These are phyloP conservation scores for Chalciporus sp. DNA, from an alignment of 1,284 basidiomycete species.

Conservation along the genomic window DNA sequence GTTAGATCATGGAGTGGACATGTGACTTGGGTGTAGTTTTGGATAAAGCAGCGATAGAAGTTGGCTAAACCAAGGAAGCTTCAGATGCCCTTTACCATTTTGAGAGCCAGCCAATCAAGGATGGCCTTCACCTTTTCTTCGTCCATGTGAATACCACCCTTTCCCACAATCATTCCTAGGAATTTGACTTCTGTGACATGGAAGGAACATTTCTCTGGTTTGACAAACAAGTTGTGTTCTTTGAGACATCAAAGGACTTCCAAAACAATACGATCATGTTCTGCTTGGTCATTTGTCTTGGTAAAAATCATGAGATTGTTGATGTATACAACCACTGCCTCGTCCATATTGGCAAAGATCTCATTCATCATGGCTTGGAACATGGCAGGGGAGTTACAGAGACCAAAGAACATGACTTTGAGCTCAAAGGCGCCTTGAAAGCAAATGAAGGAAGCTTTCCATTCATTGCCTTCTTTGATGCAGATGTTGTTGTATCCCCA, in stretches of 20 bases:
- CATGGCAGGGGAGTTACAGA: too few species aligned
- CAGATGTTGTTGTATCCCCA: background rate
- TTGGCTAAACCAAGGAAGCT: conserved; percentile 40
- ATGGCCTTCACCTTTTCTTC: conserved; percentile 40
- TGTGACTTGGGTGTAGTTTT: conserved; percentile 38
- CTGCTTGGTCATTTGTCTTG: background rate
- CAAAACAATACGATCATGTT: conserved; percentile 19
- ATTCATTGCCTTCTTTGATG: conserved; percentile 1
- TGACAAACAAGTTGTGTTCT: conserved; percentile 33
- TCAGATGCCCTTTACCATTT: conserved; percentile 31
- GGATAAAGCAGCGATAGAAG: conserved; percentile 47
- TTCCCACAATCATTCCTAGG: conserved; percentile 29
- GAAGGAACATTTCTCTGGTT: too few species aligned
- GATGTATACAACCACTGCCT: too few species aligned
- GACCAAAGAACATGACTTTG: conserved; percentile 39
- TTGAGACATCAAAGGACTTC: background rate
- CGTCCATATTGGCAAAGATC: too few species aligned
- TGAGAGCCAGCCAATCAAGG: conserved; percentile 39
- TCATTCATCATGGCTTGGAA: too few species aligned
- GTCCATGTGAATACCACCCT: conserved; percentile 39
- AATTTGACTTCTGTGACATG: too few species aligned
- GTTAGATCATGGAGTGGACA: conserved; percentile 31
- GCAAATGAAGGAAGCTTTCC: background rate
- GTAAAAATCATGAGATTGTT: conserved; percentile 6
- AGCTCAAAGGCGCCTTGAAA: conserved; percentile 33